Evolutionary conservation across 2,329 filamentous ascomycete species (phyloP).

Genomic region (Aspergillus costaricaensis): DNA sequence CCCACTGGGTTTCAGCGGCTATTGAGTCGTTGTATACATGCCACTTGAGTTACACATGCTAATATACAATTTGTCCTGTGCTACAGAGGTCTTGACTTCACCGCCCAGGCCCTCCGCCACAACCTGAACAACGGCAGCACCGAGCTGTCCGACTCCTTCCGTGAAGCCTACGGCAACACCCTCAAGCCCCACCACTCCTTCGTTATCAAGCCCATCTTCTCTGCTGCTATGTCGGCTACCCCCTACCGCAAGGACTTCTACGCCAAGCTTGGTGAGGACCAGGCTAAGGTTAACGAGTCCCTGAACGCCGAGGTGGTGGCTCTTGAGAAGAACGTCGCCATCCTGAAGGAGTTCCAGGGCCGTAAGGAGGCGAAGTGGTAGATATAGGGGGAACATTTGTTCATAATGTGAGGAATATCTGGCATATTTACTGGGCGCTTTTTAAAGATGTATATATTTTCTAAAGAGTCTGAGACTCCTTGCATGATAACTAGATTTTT

Average conservation of each 20-base stretch:
- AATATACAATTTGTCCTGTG: conserved; percentile 5
- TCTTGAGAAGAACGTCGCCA: conserved; percentile 75
- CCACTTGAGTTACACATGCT: neutral
- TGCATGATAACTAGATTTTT: conserved; percentile 7
- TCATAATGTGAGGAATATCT: conserved; percentile 4
- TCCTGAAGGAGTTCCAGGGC: conserved; percentile 67
- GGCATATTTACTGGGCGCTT: conserved; percentile 9
- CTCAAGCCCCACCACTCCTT: conserved; percentile 92
- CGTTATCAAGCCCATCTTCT: conserved; percentile 88
- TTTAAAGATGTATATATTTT: conserved; percentile 9
- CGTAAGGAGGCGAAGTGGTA: conserved; percentile 55
- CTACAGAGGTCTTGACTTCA: conserved; percentile 87
- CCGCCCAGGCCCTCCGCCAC: conserved; percentile 75
- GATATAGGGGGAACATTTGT: conserved; percentile 11
- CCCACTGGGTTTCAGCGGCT: neutral
- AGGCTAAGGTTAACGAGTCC: conserved; percentile 61
- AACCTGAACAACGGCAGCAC: conserved; percentile 69
- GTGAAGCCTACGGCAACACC: conserved; percentile 76
- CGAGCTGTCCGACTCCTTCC: conserved; percentile 86
- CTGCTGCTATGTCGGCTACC: conserved; percentile 85
- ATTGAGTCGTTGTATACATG: neutral
- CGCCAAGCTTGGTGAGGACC: conserved; percentile 66
- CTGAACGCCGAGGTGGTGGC: conserved; percentile 72
- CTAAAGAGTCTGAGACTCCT: conserved; percentile 9
- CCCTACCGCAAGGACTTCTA: conserved; percentile 96